A percentile compares a stretch with the other conserved stretches of the same genome.
Conservation (phyloP, 306 rosid genomes). For the Trifolium pratense region DNA sequence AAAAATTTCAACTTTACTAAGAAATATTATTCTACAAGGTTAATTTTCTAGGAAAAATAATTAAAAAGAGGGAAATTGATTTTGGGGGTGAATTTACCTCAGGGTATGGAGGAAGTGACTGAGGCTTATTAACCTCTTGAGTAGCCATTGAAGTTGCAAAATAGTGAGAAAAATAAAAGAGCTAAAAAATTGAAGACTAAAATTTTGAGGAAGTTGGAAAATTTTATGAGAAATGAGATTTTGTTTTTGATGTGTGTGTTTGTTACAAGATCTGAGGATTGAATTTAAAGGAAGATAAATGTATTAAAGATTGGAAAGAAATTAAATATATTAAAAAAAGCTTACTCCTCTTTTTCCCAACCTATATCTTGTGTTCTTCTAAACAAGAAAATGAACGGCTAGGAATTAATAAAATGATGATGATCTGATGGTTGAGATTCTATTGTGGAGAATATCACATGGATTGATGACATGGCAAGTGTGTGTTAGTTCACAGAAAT, state of each 20-base stretch:
- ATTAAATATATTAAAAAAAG: slow-evolving; percentile 20
- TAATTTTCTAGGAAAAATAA: neutral
- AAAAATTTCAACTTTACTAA: neutral
- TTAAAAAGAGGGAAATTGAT: neutral
- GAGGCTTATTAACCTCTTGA: slow-evolving; percentile 67
- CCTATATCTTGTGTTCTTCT: slow-evolving; percentile 37
- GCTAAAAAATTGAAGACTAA: slow-evolving; percentile 18
- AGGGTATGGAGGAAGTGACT: slow-evolving; percentile 80
- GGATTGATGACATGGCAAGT: slow-evolving; percentile 68
- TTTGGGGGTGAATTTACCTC: slow-evolving; percentile 55
- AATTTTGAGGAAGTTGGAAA: neutral
- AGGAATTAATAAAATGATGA: slow-evolving; percentile 39
- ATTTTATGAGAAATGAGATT: slow-evolving; percentile 2
- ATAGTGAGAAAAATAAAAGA: slow-evolving; percentile 39
- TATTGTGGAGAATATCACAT: slow-evolving; percentile 18
- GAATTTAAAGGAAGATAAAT: slow-evolving; percentile 54
- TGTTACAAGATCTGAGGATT: slow-evolving; percentile 44
- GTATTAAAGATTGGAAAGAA: slow-evolving; percentile 39
- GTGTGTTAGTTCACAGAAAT: slow-evolving; percentile 36
- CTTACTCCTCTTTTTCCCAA: slow-evolving; percentile 34
- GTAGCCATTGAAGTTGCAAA: slow-evolving; percentile 66
- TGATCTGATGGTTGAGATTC: slow-evolving; percentile 46
- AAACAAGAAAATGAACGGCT: slow-evolving; percentile 53
- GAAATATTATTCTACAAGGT: neutral
- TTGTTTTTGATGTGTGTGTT: slow-evolving; percentile 47